Evolutionary conservation across 495 filamentous ascomycete species (phyloP).

Genomic region (Neurospora africana): DNA sequence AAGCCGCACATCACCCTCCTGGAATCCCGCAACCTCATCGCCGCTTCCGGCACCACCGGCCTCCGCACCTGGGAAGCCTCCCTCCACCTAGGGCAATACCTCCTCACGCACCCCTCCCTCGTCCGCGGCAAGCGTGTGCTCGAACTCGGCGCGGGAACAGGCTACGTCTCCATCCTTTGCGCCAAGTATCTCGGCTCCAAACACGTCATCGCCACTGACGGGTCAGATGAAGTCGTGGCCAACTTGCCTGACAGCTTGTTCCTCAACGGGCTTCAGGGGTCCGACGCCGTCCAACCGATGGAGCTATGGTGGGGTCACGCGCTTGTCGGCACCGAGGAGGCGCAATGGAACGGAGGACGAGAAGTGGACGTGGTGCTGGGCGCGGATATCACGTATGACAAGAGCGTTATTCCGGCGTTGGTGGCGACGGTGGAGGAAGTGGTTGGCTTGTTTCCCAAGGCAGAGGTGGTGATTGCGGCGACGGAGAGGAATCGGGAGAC

Average conservation of each 20-base stretch:
- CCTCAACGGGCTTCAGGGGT: slow-evolving; percentile 50
- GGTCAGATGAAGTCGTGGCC: slow-evolving; percentile 61
- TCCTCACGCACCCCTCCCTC: slow-evolving; percentile 29
- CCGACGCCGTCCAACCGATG: slow-evolving; percentile 29
- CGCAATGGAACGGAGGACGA: slow-evolving; percentile 31
- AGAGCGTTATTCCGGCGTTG: slow-evolving; percentile 31
- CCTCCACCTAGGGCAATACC: slow-evolving; percentile 70
- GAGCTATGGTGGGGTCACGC: slow-evolving; percentile 53
- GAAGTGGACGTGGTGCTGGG: slow-evolving; percentile 38
- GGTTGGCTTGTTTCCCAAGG: slow-evolving; percentile 21
- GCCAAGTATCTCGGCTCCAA: slow-evolving; percentile 58
- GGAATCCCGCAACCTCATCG: slow-evolving; percentile 66
- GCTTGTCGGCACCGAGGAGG: slow-evolving; percentile 34
- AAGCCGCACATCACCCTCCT: slow-evolving; percentile 40
- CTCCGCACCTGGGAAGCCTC: slow-evolving; percentile 90
- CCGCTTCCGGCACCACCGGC: slow-evolving; percentile 69
- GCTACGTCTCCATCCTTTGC: slow-evolving; percentile 72
- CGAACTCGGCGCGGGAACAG: slow-evolving; percentile 86
- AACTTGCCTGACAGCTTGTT: slow-evolving; percentile 55
- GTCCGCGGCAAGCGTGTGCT: slow-evolving; percentile 53
- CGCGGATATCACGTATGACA: slow-evolving; percentile 44
- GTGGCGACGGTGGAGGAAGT: slow-evolving; percentile 37
- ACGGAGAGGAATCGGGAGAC: slow-evolving; percentile 39
- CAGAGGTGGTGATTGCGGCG: slow-evolving; percentile 34
- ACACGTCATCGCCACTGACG: slow-evolving; percentile 67